phyloP scores from a whole-genome alignment of 495 filamentous ascomycete genomes.

The Trypethelium eluteriae region DNA sequence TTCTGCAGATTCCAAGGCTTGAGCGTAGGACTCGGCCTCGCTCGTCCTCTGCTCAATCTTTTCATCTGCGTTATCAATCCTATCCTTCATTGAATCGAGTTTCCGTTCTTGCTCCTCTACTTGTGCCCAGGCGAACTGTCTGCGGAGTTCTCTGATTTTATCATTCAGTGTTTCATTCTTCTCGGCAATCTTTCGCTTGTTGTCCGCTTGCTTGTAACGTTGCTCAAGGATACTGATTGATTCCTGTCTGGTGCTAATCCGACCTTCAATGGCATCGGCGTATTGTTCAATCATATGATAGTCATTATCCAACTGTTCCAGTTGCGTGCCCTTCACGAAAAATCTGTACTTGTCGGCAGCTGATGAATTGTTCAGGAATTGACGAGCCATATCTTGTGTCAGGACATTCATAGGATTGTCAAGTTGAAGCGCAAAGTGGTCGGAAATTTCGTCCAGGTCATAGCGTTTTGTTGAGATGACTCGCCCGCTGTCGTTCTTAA shows the following conservation, averaged over 20 bases:
- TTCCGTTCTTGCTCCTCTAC: constrained; percentile 38
- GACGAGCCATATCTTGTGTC: constrained; percentile 88
- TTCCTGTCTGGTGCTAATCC: constrained; percentile 42
- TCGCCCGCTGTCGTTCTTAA: constrained; percentile 66
- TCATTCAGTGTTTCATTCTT: constrained; percentile 32
- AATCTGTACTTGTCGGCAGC: constrained; percentile 88
- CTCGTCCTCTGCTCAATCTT: constrained; percentile 41
- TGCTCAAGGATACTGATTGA: constrained; percentile 45
- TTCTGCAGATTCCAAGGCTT: constrained; percentile 40
- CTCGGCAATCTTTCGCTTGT: constrained; percentile 43
- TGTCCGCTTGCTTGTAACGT: constrained; percentile 33
- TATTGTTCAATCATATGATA: constrained; percentile 70
- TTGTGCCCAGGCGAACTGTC: constrained; percentile 37
- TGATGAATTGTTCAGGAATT: constrained; percentile 81
- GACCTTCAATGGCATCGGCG: constrained; percentile 60
- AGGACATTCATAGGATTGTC: constrained; percentile 98
- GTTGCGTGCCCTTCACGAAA: constrained; percentile 89
- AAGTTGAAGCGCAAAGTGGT: constrained; percentile 87
- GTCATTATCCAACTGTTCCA: constrained; percentile 86
- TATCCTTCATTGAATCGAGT: constrained; percentile 40
- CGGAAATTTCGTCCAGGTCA: constrained; percentile 88
- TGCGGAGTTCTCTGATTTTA: constrained; percentile 19
- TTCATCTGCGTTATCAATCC: constrained; percentile 36
- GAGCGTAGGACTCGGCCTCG: constrained; percentile 36
- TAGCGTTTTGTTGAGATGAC: constrained; percentile 73